phyloP scores from a whole-genome alignment of 257 asterid genomes.

The Petrea volubilis region DNA sequence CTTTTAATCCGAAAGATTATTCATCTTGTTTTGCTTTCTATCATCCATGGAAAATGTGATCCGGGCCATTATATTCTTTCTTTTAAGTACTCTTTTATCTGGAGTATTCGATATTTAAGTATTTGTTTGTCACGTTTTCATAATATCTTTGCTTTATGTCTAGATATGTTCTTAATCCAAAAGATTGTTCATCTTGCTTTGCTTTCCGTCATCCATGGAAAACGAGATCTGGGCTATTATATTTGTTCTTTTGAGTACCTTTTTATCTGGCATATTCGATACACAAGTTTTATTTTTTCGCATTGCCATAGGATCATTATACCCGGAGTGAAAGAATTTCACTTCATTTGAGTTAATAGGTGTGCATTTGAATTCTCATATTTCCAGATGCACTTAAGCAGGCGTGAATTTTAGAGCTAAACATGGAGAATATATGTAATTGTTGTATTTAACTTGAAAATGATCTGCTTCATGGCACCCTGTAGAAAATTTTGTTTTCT shows the following conservation, averaged over 20 bases:
- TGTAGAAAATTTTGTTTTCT: too few relatives aligned
- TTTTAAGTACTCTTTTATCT: too few relatives aligned
- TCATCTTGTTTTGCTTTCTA: conserved; percentile 7
- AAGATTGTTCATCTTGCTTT: conserved; percentile 15
- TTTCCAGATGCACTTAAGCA: neutral
- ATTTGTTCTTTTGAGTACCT: too few relatives aligned
- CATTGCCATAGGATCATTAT: neutral
- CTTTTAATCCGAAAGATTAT: conserved; percentile 4
- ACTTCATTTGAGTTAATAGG: neutral
- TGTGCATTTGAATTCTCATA: neutral
- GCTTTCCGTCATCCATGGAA: neutral
- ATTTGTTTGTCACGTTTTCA: too few relatives aligned
- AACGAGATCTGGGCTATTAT: too few relatives aligned
- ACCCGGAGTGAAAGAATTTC: neutral
- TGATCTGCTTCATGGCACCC: neutral
- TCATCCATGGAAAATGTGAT: neutral
- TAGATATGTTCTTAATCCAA: neutral
- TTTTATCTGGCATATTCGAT: too few relatives aligned
- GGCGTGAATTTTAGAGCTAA: neutral
- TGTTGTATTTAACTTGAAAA: neutral
- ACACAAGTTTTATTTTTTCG: too few relatives aligned
- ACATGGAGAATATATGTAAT: neutral
- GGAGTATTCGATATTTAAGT: neutral
- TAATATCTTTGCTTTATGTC: conserved; percentile 23
- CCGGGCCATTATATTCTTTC: too few relatives aligned